Evolutionary conservation across 306 rosid genomes (phyloP), one percentile per base, ranked within the genome.

Genomic region (Vachellia collinsii): DNA sequence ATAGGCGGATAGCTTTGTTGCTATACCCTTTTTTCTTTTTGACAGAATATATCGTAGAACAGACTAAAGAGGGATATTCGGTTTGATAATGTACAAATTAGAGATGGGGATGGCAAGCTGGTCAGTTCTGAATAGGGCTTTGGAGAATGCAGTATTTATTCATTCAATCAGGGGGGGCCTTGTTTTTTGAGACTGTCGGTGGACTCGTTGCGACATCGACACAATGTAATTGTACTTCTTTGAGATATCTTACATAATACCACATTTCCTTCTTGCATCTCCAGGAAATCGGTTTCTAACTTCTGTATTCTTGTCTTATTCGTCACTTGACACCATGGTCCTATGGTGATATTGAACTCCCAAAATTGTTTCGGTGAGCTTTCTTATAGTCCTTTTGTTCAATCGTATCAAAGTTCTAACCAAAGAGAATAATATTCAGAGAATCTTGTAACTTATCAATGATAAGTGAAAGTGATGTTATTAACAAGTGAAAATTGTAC

Each of bases 131-230:
- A 13, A 62, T 29, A 51, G 69, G 83, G 70, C 61, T 70, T 76
- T 39, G 68, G 70, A 77, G 46, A 77, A 74, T 68, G 50, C 77
- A 41, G 71, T 59, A 74, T 81, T 81, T 75, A 73, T 84, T 83
- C 58, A 80, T 81, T 85, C 65, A 42, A n/a, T 75, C 41, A 71
- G 50, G 56, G 22, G 44, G 13, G 71, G 20, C 43, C 70, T 37
- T 37, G 19, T 65, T 65, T 37, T 65, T 38, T 46, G 70, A 64
- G 10, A 29, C 46, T 13, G 46, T 13, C 0, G 16, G 19, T 64
- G 50, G 63, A 67, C 67, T 65, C 41, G 50, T 64, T 39, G 44
- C 64, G 74, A 70, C 67, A 69, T 29, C 36, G 44, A 64, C 74
- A 54, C 61, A 43, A 48, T 74, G 58, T 54, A 68, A 81, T 22